phyloP scores from a whole-genome alignment of 2,329 filamentous ascomycete genomes.

The Neurospora crassa region DNA sequence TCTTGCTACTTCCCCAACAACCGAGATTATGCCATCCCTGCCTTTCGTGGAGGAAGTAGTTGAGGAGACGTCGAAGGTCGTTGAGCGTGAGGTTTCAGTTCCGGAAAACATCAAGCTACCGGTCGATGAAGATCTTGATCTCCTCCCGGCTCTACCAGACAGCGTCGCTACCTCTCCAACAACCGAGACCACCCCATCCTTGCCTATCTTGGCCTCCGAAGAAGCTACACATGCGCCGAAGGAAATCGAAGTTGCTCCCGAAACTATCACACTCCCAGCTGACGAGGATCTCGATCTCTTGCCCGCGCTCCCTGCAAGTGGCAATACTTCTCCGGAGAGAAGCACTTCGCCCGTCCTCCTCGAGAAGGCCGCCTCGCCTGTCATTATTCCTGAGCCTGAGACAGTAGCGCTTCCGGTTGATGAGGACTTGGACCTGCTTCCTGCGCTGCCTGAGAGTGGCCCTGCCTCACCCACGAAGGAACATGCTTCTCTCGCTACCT shows the following conservation, averaged over 20 bases:
- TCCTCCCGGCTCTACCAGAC: neutral
- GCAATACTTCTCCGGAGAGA: neutral
- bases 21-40: neutral
- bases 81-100: neutral
- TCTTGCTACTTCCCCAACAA: neutral
- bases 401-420: neutral
- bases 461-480: neutral
- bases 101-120: neutral
- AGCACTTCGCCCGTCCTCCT: neutral
- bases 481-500: neutral
- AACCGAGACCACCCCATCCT: neutral
- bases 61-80: neutral
- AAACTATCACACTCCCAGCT: neutral
- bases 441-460: slow-evolving; percentile 6
- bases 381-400: neutral
- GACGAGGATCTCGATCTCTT: slow-evolving; percentile 1
- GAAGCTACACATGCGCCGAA: neutral
- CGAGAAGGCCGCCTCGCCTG: neutral
- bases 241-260: neutral
- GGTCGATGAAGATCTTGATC: neutral
- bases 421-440: slow-evolving; percentile 1
- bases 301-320: slow-evolving; percentile 7
- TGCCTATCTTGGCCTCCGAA: neutral
- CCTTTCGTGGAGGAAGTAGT: neutral
- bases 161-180: neutral